Percentiles rank a stretch among this genome's conserved stretches.
Conservation (phyloP, 805 yeast species). For the Ogataea sp. region DNA sequence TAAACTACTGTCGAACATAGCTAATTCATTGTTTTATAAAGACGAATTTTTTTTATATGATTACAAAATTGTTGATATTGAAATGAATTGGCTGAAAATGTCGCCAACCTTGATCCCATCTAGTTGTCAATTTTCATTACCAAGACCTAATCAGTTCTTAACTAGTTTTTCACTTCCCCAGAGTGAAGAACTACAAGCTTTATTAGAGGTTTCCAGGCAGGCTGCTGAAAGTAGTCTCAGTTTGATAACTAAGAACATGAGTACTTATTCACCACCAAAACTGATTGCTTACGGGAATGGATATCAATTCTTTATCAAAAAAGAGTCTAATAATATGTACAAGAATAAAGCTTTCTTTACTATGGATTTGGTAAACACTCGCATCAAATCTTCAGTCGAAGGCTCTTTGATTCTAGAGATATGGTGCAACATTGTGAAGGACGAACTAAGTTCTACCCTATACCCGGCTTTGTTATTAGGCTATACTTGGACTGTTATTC, state of each 20-base stretch:
- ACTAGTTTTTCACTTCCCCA: conserved; percentile 26
- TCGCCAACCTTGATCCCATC: too few relatives aligned
- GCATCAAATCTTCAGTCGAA: conserved; percentile 24
- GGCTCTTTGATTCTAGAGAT: conserved; percentile 46
- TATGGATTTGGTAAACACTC: conserved; percentile 33
- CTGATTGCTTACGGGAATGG: conserved; percentile 25
- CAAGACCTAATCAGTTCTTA: conserved; percentile 29
- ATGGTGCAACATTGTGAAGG: conserved; percentile 38
- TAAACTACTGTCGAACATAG: not conserved
- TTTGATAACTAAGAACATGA: conserved; percentile 23
- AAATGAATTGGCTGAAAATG: not conserved
- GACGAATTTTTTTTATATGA: conserved; percentile 41
- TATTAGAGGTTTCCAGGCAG: conserved; percentile 16
- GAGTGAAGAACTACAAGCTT: conserved; percentile 11
- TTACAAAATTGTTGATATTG: conserved; percentile 18
- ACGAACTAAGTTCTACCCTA: conserved; percentile 29
- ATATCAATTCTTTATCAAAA: conserved; percentile 47
- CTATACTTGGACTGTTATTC: conserved; percentile 46
- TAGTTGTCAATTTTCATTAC: conserved; percentile 14
- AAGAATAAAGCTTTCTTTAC: conserved; percentile 32
- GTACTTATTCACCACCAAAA: conserved; percentile 24
- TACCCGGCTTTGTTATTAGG: conserved; percentile 51
- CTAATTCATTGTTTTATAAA: conserved; percentile 1
- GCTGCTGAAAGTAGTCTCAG: conserved; percentile 25
- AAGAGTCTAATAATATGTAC: conserved; percentile 21